phyloP scores from a whole-genome alignment of 2,329 filamentous ascomycete species.

The Colletotrichum sp. region DNA sequence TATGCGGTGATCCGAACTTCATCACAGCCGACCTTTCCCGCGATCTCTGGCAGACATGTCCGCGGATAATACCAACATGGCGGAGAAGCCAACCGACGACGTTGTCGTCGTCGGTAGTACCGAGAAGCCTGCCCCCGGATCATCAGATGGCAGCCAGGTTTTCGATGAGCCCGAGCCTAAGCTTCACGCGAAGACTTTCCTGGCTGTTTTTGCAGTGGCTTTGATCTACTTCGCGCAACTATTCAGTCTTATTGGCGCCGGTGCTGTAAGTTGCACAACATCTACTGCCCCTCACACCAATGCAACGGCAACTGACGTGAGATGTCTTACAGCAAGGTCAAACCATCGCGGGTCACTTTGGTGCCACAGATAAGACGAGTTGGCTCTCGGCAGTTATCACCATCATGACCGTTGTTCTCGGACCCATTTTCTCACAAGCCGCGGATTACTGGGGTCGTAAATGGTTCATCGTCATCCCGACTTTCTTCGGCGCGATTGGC shows the following conservation, averaged over 20 bases:
- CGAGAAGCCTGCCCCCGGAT: background rate
- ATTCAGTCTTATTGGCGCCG: slow-evolving; percentile 36
- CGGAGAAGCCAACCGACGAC: background rate
- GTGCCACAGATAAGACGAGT: slow-evolving; percentile 24
- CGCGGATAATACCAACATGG: background rate
- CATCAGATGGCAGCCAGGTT: background rate
- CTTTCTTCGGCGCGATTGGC: slow-evolving; percentile 35
- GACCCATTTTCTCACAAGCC: slow-evolving; percentile 41
- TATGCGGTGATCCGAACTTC: background rate
- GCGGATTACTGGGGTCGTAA: slow-evolving; percentile 48
- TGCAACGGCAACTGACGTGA: background rate
- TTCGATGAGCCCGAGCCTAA: slow-evolving; percentile 21
- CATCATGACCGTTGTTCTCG: slow-evolving; percentile 27
- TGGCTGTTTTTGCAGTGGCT: slow-evolving; percentile 35
- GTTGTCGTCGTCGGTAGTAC: background rate
- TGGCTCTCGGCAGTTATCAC: slow-evolving; percentile 41
- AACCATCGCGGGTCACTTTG: slow-evolving; percentile 32
- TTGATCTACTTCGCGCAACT: slow-evolving; percentile 41
- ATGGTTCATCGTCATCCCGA: slow-evolving; percentile 42
- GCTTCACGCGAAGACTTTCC: slow-evolving; percentile 36
- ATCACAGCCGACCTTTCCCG: background rate
- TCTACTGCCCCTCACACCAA: no score
- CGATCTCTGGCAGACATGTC: background rate
- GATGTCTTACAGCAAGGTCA: slow-evolving; percentile 33
- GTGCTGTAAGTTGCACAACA: slow-evolving; percentile 29